Conservation (phyloP, 495 filamentous ascomycete species). For the Penicillium goetzii region DNA sequence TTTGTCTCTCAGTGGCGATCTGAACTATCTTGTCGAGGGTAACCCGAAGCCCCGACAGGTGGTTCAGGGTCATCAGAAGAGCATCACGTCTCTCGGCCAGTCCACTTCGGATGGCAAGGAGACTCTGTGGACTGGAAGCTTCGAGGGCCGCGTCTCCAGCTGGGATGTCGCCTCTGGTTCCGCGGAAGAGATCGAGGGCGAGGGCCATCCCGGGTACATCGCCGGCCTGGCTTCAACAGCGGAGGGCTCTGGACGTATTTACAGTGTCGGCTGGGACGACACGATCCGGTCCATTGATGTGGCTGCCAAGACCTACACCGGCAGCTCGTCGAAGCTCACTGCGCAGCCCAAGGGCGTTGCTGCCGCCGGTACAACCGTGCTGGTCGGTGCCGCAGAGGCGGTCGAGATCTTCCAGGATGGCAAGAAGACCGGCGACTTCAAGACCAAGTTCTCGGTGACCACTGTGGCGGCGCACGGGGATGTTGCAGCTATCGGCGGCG, state of each 20-base stretch:
- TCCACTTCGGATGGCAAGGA: constrained; percentile 46
- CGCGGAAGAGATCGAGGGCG: constrained; percentile 72
- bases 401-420: constrained; percentile 68
- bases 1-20: constrained; percentile 81
- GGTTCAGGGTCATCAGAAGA: constrained; percentile 92
- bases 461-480: constrained; percentile 68
- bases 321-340: constrained; percentile 52
- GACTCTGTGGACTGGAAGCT: constrained; percentile 86
- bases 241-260: constrained; percentile 61
- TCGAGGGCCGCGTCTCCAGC: constrained; percentile 80
- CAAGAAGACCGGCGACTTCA: constrained; percentile 59
- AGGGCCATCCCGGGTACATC: constrained; percentile 80
- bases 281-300: constrained; percentile 78
- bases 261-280: constrained; percentile 95
- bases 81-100: constrained; percentile 73
- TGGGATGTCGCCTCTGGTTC: constrained; percentile 76
- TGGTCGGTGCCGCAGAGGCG: constrained; percentile 68
- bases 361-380: constrained; percentile 47
- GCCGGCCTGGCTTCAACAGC: constrained; percentile 67
- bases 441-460: constrained; percentile 68
- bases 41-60: constrained; percentile 67
- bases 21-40: constrained; percentile 83
- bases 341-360: constrained; percentile 66
- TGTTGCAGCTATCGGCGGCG: constrained; percentile 74
- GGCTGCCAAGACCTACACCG: constrained; percentile 61